Base-by-base conservation (phyloP, 768 basidiomycete genomes). In the Grammothele lineata region DNA sequence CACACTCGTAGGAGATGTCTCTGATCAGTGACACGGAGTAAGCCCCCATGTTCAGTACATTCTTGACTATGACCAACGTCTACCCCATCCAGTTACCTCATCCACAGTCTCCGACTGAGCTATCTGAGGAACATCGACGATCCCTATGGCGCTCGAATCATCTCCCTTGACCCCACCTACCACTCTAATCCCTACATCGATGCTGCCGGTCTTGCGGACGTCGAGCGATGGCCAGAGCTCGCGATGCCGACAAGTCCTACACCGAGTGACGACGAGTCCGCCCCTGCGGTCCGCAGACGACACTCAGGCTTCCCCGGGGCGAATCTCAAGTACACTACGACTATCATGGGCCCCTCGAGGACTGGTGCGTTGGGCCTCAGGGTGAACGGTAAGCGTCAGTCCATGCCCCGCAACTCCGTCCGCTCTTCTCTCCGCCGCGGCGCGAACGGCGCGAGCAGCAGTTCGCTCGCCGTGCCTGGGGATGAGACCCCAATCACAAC, bases 121-220 rank as follows among this genome's bases (percentile, higher is more conserved):
- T 92, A 93, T 61, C 73, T 97, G n/a, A 86, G 92, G 50, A 81
- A 85, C 56, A 81, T 92, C 33, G 87, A 92, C 47, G 93, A 96
- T 59, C 83, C 85, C 1, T 90, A 93, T 59, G 87, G 87, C 12
- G 69, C 83, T 0, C 79, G 91, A 24, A 73, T 95, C 59, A 83
- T 96, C 57, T 80, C 89, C 5, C 72, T 94, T 40, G 83, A 85
- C 60, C 85, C 86, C 0, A 75, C 81, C 0, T 87, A 91, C 70
- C 69, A 80, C 15, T 73, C 83, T 11, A 95, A 94, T 61, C 85
- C 90, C 0, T 92, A 93, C 64, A 82, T 94, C 57, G 70, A 80
- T 43, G 85, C 87, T 6, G 77, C 89, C 0, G 83, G 83, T 2
- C 78, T 94, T 25, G 83, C 90, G 3, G 92, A 97, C 63, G 58